Base-by-base conservation (phyloP, 23 red algal genomes). In the Cyanidium caldarium region DNA sequence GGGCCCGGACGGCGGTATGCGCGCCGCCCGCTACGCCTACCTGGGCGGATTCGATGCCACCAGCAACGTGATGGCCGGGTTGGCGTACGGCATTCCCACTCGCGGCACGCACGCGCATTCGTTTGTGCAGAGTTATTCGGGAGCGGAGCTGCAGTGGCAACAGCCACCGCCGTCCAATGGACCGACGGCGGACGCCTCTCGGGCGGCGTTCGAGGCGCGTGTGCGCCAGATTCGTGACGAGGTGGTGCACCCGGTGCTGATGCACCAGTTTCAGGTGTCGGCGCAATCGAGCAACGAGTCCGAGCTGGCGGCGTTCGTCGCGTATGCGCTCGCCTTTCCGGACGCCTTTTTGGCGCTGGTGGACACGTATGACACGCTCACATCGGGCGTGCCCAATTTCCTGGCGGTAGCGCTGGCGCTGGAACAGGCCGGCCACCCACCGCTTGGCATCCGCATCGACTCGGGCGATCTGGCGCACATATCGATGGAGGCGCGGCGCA, bases 301-400 rank as follows among this genome's bases (percentile, higher is more conserved):
- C 7, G 87, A 94, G 28, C 38, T 94, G 37, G 72, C 69, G 0
- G 87, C 87, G 33, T 94, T 94, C 39, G 69, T 94, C 17, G 45
- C 65, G 2, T 94, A 81, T 70, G 87, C 87, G 14, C 37, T 45
- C 35, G 76, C 77, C 23, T 81, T 85, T 40, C 87, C 87, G 46
- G 23, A 28, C 42, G 26, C 44, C 3, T 94, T 94, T 66, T 31
- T 85, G 25, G 87, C 82, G 12, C 66, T 94, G 14, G 81, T 94
- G 0, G 87, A 94, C 61, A 94, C 87, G 15, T 94, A 85, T 67
- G 66, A 85, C 17, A 80, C 87, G 3, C 35, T 94, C 20, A 17
- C 61, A 30, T 77, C 69, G 3, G 87, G 87, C 1, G 77, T 86
- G 2, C 87, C 82, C 34, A 94, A 94, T 61, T 94, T 86, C 35